Conservation (phyloP, 2,329 filamentous ascomycete species). For the Gaeumannomyces tritici region DNA sequence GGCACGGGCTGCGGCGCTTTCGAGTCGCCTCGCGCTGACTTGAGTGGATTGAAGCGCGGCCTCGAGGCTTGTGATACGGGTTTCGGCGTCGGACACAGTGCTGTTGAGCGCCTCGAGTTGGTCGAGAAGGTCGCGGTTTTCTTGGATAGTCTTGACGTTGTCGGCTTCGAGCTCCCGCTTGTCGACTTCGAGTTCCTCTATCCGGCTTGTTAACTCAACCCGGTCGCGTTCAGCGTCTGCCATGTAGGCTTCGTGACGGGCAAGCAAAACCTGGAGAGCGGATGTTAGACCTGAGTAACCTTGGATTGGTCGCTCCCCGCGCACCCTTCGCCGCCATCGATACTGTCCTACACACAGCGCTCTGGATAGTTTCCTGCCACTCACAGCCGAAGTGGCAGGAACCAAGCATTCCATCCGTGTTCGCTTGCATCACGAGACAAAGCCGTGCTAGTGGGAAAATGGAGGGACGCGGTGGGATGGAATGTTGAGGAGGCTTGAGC, state of each 20-base stretch:
- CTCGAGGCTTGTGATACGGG: constrained; percentile 67
- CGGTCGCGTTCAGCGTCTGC: constrained; percentile 84
- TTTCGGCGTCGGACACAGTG: constrained; percentile 70
- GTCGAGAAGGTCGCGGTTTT: constrained; percentile 72
- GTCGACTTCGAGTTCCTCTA: constrained; percentile 64
- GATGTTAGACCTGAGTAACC: constrained; percentile 47
- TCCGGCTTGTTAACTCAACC: constrained; percentile 57
- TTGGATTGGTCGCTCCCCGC: background rate
- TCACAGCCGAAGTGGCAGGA: background rate
- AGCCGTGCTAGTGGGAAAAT: background rate
- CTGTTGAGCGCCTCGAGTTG: constrained; percentile 79
- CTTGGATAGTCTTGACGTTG: constrained; percentile 70
- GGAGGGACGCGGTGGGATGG: background rate
- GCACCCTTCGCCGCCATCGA: background rate
- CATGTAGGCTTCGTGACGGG: constrained; percentile 91
- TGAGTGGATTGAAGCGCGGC: constrained; percentile 69
- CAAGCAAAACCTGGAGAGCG: constrained; percentile 73
- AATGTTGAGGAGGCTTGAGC: background rate
- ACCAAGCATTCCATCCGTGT: background rate
- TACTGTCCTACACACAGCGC: background rate
- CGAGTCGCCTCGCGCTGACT: constrained; percentile 64
- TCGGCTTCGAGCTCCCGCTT: constrained; percentile 66
- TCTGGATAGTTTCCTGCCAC: background rate
- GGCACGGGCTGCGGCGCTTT: constrained; percentile 63
- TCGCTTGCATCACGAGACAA: background rate